phyloP scores from a whole-genome alignment of 2,329 filamentous ascomycete species.

The Ilyonectria destructans region DNA sequence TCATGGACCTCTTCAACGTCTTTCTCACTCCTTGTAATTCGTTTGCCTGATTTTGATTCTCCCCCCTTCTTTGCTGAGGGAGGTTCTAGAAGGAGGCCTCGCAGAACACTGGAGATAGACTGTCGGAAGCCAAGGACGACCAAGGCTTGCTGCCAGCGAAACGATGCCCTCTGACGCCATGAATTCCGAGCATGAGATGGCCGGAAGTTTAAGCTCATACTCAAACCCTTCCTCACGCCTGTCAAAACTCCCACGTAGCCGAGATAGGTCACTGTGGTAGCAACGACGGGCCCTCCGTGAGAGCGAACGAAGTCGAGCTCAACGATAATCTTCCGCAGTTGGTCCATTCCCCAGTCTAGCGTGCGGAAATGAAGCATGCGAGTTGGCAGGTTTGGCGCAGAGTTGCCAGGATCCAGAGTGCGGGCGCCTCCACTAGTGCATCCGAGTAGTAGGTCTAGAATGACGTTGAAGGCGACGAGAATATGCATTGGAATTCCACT shows the following conservation, averaged over 20 bases:
- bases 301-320: constrained; percentile 65
- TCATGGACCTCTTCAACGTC: constrained; percentile 16
- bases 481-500: constrained; percentile 71
- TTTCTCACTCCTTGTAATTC: neutral
- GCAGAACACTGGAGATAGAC: constrained; percentile 48
- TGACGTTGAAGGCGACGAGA: constrained; percentile 74
- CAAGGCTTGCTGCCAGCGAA: constrained; percentile 50
- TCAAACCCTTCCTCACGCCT: constrained; percentile 62
- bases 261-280: constrained; percentile 64
- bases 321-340: constrained; percentile 65
- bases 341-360: constrained; percentile 70
- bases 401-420: constrained; percentile 23
- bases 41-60: neutral
- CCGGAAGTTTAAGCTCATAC: constrained; percentile 65
- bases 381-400: constrained; percentile 36
- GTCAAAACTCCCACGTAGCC: constrained; percentile 67
- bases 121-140: constrained; percentile 45
- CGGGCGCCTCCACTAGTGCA: constrained; percentile 70
- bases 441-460: constrained; percentile 76
- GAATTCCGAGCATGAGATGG: constrained; percentile 51
- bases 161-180: constrained; percentile 35
- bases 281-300: constrained; percentile 55
- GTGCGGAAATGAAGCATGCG: constrained; percentile 70
- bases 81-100: constrained; percentile 40
- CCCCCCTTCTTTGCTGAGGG: accelerated